These are phyloP conservation scores for Hypoxylon sp. DNA, from an alignment of 2,329 filamentous ascomycete species.

Conservation along the genomic window DNA sequence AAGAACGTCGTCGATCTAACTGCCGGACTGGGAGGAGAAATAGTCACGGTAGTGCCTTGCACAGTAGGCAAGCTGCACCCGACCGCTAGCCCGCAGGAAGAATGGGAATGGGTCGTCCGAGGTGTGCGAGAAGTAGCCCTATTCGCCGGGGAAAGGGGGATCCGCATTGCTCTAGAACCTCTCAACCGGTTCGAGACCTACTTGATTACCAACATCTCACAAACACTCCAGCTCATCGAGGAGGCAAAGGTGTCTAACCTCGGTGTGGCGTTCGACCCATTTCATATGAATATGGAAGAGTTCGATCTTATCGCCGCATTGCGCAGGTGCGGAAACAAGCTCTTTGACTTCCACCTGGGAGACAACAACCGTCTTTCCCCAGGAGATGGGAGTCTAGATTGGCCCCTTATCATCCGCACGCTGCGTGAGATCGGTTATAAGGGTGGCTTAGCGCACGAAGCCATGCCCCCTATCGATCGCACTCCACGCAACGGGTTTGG, in stretches of 20 bases:
- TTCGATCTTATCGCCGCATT: constrained; percentile 36
- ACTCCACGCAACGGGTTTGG: constrained; percentile 33
- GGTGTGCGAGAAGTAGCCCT: constrained; percentile 35
- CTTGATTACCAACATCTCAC: constrained; percentile 37
- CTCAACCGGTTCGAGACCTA: constrained; percentile 45
- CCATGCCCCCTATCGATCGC: constrained; percentile 41
- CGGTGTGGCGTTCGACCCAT: constrained; percentile 40
- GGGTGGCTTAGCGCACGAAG: constrained; percentile 37
- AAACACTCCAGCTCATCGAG: constrained; percentile 36
- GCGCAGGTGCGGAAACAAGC: constrained; percentile 28
- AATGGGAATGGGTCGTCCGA: constrained; percentile 42
- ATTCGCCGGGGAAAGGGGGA: constrained; percentile 28
- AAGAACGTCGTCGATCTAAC: constrained; percentile 37
- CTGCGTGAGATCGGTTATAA: constrained; percentile 39
- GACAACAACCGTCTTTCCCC: constrained; percentile 41
- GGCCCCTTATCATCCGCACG: constrained; percentile 35
- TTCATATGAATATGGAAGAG: constrained; percentile 43
- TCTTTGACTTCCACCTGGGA: constrained; percentile 41
- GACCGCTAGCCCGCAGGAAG: constrained; percentile 21
- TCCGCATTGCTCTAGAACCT: constrained; percentile 39
- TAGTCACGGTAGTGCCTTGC: constrained; percentile 35
- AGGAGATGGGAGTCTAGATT: constrained; percentile 39
- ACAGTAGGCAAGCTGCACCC: constrained; percentile 42
- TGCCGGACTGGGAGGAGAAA: constrained; percentile 33
- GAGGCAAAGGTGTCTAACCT: constrained; percentile 34